Evolutionary conservation across 2,329 filamentous ascomycete species (phyloP).

Genomic region (Dactylellina cionopaga): DNA sequence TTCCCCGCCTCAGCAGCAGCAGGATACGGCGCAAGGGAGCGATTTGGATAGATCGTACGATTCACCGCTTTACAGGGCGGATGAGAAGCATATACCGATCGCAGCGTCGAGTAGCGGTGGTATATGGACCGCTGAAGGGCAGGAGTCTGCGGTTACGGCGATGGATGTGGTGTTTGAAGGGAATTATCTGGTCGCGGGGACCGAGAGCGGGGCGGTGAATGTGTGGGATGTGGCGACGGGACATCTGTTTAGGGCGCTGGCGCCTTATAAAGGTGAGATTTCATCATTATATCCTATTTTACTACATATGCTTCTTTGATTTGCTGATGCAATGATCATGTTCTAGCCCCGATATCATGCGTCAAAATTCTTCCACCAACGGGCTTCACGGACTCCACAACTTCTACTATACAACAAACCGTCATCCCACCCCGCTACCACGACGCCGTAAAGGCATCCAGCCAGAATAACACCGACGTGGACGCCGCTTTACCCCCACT

Average conservation of each 20-base stretch:
- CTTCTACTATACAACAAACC: slow-evolving; percentile 36
- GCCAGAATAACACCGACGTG: slow-evolving; percentile 41
- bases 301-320: neutral
- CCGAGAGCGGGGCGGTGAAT: slow-evolving; percentile 54
- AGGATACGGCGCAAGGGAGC: neutral
- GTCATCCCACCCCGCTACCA: slow-evolving; percentile 56
- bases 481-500: slow-evolving; percentile 41
- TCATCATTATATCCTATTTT: too few relatives aligned
- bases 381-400: slow-evolving; percentile 44
- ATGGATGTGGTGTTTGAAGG: slow-evolving; percentile 56
- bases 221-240: slow-evolving; percentile 57
- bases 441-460: slow-evolving; percentile 54
- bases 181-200: slow-evolving; percentile 55
- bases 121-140: slow-evolving; percentile 53
- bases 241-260: slow-evolving; percentile 54
- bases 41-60: slow-evolving; percentile 50
- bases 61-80: slow-evolving; percentile 32
- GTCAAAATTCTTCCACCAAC: slow-evolving; percentile 55
- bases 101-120: slow-evolving; percentile 16
- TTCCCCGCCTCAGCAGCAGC: slow-evolving; percentile 30
- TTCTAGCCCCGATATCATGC: slow-evolving; percentile 50
- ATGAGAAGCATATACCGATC: slow-evolving; percentile 44
- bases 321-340: neutral
- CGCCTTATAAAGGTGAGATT: slow-evolving; percentile 55
- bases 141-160: slow-evolving; percentile 52